Percentiles rank a stretch among this genome's conserved stretches.
phyloP scores from a whole-genome alignment of 2,329 filamentous ascomycete species.

The Plenodomus tracheiphilus region DNA sequence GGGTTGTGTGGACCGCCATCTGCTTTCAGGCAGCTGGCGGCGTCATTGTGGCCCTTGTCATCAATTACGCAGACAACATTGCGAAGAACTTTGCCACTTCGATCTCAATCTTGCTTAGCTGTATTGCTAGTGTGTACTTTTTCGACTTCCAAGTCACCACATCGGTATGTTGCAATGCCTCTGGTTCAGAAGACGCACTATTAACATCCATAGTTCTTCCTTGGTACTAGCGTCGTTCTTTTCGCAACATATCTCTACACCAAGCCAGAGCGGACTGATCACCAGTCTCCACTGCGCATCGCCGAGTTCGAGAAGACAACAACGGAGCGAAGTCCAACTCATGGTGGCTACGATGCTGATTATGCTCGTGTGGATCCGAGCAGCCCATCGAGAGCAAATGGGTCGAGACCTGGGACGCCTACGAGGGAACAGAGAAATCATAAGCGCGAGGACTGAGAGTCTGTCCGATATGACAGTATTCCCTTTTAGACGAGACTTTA shows the following conservation, averaged over 20 bases:
- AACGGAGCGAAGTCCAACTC: constrained; percentile 50
- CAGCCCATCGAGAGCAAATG: constrained; percentile 14
- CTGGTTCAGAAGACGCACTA: background rate
- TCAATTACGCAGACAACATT: constrained; percentile 85
- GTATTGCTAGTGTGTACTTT: constrained; percentile 80
- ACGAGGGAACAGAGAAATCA: constrained; percentile 22
- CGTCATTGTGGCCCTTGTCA: constrained; percentile 78
- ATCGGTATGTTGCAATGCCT: constrained; percentile 27
- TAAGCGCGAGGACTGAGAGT: constrained; percentile 29
- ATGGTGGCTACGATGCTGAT: constrained; percentile 16
- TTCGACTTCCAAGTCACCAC: constrained; percentile 76
- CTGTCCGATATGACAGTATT: too few species aligned
- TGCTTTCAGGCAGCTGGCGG: constrained; percentile 81
- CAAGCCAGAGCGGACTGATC: constrained; percentile 57
- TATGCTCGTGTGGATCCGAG: constrained; percentile 3
- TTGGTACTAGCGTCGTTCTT: constrained; percentile 79
- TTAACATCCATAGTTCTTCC: constrained; percentile 65
- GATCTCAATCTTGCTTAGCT: constrained; percentile 86
- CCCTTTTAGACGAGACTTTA: background rate
- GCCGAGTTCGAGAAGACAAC: constrained; percentile 77
- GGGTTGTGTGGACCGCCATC: constrained; percentile 85
- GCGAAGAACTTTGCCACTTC: constrained; percentile 93
- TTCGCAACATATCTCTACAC: constrained; percentile 85
- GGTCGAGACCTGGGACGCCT: constrained; percentile 28
- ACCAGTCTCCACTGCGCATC: constrained; percentile 67